These are phyloP conservation scores for Colletotrichum nymphaeae DNA, from an alignment of 2,329 filamentous ascomycete species.

Conservation along the genomic window DNA sequence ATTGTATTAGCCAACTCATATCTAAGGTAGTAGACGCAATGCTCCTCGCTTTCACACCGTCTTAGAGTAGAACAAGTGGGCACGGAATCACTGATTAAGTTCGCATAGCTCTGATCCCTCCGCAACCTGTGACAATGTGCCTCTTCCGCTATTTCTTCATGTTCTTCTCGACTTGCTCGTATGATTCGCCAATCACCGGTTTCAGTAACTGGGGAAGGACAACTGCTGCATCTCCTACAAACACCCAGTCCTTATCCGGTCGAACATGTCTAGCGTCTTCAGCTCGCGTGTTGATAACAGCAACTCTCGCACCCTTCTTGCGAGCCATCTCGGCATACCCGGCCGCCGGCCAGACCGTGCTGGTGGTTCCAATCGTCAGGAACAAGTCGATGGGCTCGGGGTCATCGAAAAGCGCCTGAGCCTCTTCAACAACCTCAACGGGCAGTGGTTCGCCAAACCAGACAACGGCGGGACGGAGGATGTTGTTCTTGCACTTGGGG, in stretches of 20 bases:
- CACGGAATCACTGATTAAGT: too few species aligned
- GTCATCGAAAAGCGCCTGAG: constrained; percentile 63
- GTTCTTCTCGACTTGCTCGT: too few species aligned
- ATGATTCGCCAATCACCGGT: constrained; percentile 24
- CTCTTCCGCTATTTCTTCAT: too few species aligned
- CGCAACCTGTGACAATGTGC: too few species aligned
- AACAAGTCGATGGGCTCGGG: constrained; percentile 68
- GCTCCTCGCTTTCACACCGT: too few species aligned
- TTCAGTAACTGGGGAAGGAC: constrained; percentile 32
- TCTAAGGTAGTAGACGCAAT: too few species aligned
- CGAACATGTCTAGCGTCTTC: constrained; percentile 38
- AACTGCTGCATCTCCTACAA: constrained; percentile 33
- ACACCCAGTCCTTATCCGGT: constrained; percentile 32
- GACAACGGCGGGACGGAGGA: constrained; percentile 74
- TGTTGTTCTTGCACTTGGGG: constrained; percentile 62
- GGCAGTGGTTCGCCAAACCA: constrained; percentile 76
- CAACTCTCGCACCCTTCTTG: constrained; percentile 67
- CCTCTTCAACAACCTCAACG: constrained; percentile 56
- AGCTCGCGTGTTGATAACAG: constrained; percentile 72
- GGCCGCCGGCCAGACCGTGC: constrained; percentile 73
- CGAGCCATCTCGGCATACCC: constrained; percentile 68
- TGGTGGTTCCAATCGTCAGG: constrained; percentile 74
- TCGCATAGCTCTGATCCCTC: too few species aligned
- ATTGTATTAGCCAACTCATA: too few species aligned
- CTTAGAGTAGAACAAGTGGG: too few species aligned